phyloP scores from a whole-genome alignment of 345 rosid species.

The Angophora floribunda region DNA sequence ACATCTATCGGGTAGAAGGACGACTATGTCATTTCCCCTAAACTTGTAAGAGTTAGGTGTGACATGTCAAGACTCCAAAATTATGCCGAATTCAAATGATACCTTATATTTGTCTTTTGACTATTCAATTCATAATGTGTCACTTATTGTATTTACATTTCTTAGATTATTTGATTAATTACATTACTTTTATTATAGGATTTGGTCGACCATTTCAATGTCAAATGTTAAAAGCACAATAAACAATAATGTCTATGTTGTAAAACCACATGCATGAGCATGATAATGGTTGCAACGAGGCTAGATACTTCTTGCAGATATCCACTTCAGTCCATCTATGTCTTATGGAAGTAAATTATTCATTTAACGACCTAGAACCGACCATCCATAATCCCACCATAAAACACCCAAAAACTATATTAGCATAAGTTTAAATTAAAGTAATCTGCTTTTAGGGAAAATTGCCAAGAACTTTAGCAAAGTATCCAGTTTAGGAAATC shows the following conservation, averaged over 20 bases:
- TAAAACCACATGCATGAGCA: not conserved
- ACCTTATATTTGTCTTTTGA: not conserved
- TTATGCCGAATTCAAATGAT: not conserved
- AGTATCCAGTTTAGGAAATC: not conserved
- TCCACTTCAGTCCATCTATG: not conserved
- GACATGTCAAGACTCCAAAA: not conserved
- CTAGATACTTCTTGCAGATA: not conserved
- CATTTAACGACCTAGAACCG: not conserved
- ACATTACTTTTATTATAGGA: not conserved
- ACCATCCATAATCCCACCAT: not conserved
- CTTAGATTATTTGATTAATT: not conserved
- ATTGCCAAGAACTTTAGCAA: not conserved
- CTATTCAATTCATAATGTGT: not conserved
- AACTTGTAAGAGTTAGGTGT: not conserved
- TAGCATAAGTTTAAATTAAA: not conserved
- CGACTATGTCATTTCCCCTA: not conserved
- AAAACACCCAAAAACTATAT: not conserved
- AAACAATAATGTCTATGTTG: not conserved
- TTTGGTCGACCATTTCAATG: not conserved
- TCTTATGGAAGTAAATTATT: not conserved
- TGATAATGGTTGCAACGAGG: not conserved
- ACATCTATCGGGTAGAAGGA: rapidly evolving
- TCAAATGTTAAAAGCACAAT: not conserved
- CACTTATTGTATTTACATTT: not conserved
- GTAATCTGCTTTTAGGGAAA: not conserved